phyloP scores from a whole-genome alignment of 169 alveolate genomes.

The Plasmodium ovale region DNA sequence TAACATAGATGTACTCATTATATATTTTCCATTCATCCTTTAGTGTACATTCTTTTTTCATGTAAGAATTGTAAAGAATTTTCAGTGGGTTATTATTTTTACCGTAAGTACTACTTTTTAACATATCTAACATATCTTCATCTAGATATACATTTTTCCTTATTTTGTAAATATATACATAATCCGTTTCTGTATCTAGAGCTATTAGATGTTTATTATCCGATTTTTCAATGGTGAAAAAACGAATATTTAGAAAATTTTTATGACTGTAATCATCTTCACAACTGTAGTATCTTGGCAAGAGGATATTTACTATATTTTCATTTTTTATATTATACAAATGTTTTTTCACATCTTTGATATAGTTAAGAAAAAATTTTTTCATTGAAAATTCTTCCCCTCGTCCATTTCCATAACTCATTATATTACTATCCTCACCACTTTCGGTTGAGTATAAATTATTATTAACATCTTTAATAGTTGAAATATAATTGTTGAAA shows the following conservation, averaged over 20 bases:
- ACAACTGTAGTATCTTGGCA: slow-evolving; percentile 69
- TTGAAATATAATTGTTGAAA: slow-evolving; percentile 62
- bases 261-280: slow-evolving; percentile 59
- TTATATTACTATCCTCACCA: slow-evolving; percentile 21
- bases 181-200: slow-evolving; percentile 68
- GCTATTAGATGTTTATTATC: slow-evolving; percentile 69
- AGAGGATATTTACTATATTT: slow-evolving; percentile 36
- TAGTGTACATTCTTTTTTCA: slow-evolving; percentile 39
- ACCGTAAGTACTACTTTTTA: slow-evolving; percentile 17
- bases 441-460: slow-evolving; percentile 27
- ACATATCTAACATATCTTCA: slow-evolving; percentile 35
- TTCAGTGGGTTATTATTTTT: slow-evolving; percentile 2
- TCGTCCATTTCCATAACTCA: not conserved
- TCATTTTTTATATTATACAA: slow-evolving; percentile 66
- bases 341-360: slow-evolving; percentile 58
- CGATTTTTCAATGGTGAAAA: slow-evolving; percentile 66
- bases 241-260: slow-evolving; percentile 52
- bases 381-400: slow-evolving; percentile 38
- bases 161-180: slow-evolving; percentile 61
- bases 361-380: slow-evolving; percentile 26
- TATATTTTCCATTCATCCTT: slow-evolving; percentile 74
- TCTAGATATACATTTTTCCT: slow-evolving; percentile 71
- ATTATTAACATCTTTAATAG: slow-evolving; percentile 40
- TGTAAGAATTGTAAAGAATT: slow-evolving; percentile 20
- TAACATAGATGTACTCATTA: slow-evolving; percentile 65